A percentile compares a stretch with the other conserved stretches of the same genome.
Conservation (phyloP, 306 rosid species). For the Cucurbita moschata region DNA sequence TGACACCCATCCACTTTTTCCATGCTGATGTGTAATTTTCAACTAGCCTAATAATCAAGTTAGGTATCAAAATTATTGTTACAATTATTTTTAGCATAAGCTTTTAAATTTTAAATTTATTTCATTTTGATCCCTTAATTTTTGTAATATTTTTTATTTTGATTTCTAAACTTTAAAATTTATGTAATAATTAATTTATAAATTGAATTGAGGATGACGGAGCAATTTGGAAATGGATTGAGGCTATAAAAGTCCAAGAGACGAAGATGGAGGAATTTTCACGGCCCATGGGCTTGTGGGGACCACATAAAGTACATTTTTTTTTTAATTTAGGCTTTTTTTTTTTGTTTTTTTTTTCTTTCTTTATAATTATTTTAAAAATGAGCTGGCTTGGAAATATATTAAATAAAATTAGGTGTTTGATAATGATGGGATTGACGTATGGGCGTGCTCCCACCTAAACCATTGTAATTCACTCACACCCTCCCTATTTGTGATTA, state of each 20-base stretch:
- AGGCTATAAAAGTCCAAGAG: neutral
- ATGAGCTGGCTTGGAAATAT: neutral
- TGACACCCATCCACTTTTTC: conserved; percentile 8
- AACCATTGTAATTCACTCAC: neutral
- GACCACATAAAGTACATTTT: neutral
- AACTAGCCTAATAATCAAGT: neutral
- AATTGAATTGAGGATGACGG: neutral
- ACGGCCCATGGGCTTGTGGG: neutral
- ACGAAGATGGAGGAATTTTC: neutral
- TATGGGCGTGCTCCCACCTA: neutral
- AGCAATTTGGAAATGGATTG: neutral
- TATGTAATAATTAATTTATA: neutral
- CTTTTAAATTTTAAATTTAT: too few species aligned
- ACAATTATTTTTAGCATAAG: too few species aligned
- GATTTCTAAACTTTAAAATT: too few species aligned
- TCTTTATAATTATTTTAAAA: too few species aligned
- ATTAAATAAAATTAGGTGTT: neutral
- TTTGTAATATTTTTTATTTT: too few species aligned
- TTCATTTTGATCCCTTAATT: too few species aligned
- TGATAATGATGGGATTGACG: neutral
- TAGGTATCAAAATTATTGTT: neutral
- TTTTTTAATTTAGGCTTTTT: too few species aligned
- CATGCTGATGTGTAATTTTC: neutral
- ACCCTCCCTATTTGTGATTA: neutral
- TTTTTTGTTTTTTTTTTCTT: neutral